Conservation (phyloP, 331 rosid species). For the Dryas integrifolia region DNA sequence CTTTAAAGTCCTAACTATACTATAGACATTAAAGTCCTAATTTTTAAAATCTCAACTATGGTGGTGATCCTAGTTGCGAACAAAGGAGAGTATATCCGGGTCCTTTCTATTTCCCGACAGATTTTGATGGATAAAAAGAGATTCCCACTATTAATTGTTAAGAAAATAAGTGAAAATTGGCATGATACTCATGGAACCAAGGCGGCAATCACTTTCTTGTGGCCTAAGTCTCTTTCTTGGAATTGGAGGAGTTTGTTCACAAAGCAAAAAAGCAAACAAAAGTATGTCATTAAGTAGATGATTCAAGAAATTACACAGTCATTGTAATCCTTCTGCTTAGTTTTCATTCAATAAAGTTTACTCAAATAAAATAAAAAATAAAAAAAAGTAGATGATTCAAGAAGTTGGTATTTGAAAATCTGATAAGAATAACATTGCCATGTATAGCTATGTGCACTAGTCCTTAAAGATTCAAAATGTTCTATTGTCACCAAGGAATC, state of each 20-base stretch:
- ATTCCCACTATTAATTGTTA: neutral
- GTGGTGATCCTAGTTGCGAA: too few relatives aligned
- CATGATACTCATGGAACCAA: constrained; percentile 25
- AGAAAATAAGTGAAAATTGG: neutral
- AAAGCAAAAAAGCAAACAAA: neutral
- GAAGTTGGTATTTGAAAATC: neutral
- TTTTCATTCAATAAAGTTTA: too few relatives aligned
- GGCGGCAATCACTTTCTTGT: constrained; percentile 18
- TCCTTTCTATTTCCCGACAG: neutral
- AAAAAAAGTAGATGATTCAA: neutral
- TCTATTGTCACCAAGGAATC: neutral
- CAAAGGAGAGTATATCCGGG: too few relatives aligned
- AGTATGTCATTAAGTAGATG: neutral
- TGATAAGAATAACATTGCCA: neutral
- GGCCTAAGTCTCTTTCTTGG: constrained; percentile 8
- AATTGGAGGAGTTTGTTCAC: neutral
- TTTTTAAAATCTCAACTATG: too few relatives aligned
- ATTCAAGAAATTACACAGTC: neutral
- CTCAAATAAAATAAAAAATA: too few relatives aligned
- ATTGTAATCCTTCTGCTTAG: too few relatives aligned
- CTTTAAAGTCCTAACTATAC: too few relatives aligned
- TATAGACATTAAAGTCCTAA: too few relatives aligned
- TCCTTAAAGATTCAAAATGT: too few relatives aligned
- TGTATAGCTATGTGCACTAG: neutral
- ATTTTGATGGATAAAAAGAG: neutral